A percentile compares a stretch with the other conserved stretches of the same genome.
Conservation (phyloP, 1,139 yeast species). For the Pichia sp. region DNA sequence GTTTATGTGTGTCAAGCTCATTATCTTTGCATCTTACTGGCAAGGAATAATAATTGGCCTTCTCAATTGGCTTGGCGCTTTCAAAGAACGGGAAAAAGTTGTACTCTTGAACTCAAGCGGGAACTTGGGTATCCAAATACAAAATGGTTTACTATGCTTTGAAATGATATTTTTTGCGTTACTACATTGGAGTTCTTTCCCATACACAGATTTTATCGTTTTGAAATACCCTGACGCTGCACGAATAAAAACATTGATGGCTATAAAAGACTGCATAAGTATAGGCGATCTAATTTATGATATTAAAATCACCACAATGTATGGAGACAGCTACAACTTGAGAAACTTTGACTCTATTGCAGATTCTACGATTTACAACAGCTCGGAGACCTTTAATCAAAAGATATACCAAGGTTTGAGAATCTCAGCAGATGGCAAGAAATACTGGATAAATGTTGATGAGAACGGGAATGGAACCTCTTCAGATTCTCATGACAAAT, state of each 20-base stretch:
- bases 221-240: conserved; percentile 61
- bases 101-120: conserved; percentile 37
- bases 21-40: conserved; percentile 96
- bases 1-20: conserved; percentile 85
- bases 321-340: conserved; percentile 77
- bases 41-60: conserved; percentile 74
- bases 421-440: conserved; percentile 72
- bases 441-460: conserved; percentile 70
- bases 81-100: conserved; percentile 34
- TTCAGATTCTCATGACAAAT: not conserved
- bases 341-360: conserved; percentile 80
- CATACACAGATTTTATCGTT: conserved; percentile 66
- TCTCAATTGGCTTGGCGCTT: conserved; percentile 50
- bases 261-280: conserved; percentile 75
- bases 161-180: conserved; percentile 84
- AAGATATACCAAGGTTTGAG: conserved; percentile 81
- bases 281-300: conserved; percentile 71
- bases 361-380: conserved; percentile 25
- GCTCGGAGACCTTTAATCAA: conserved; percentile 28
- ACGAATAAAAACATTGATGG: conserved; percentile 53
- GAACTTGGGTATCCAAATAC: conserved; percentile 33
- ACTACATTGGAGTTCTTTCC: conserved; percentile 84
- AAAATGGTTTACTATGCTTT: conserved; percentile 74
- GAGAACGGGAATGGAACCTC: not conserved
- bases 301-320: conserved; percentile 62